Base-by-base conservation (phyloP, 2,329 filamentous ascomycete genomes). In the Cryphonectria carpinicola region DNA sequence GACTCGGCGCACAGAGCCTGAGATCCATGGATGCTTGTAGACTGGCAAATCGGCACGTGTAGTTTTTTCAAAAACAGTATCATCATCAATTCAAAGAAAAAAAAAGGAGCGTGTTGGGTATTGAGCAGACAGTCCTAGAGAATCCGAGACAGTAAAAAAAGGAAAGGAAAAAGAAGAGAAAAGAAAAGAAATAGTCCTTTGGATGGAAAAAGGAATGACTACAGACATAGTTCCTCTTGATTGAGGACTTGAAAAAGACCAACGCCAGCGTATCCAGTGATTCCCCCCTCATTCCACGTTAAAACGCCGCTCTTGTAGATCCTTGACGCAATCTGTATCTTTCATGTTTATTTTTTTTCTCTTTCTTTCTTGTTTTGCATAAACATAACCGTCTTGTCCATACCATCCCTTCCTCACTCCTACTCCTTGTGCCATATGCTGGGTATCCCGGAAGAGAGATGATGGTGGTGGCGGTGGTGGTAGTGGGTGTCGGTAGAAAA, bases 61-160 rank as follows among this genome's bases (percentile, higher is more conserved):
- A 32, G 22, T 17, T 17, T 8, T 39, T 14, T 28, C 22, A 43
- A 13, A 25, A 39, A 39, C 32, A 32, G 52, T 66, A 65, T 66
- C 64, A 65, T 66, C 64, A 39, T 66, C 39, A 32, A 67, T 67
- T 64, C 49, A 66, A 62, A 70, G 32, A 32, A 32, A 32, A 32
- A 32, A 32, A 3, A 58, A 19, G 54, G 71, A 72, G 71, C 32
- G 71, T 72, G 61, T 37, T 65, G 68, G 71, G 68, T 70, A 72
- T 70, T 71, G 56, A 28, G 62, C 63, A 49, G 66, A 67, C 58
- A 56, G 54, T 70, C 56, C 58, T 61, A 32, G 52, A 65, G 35
- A 62, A 39, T 54, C 63, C 32, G 8, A 49, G 22, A 22, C 22
- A 49, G 46, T 49, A 7, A 11, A 49, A 49, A 49, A 28, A 28